Conservation (phyloP, 345 rosid species). For the Triadica sebifera region DNA sequence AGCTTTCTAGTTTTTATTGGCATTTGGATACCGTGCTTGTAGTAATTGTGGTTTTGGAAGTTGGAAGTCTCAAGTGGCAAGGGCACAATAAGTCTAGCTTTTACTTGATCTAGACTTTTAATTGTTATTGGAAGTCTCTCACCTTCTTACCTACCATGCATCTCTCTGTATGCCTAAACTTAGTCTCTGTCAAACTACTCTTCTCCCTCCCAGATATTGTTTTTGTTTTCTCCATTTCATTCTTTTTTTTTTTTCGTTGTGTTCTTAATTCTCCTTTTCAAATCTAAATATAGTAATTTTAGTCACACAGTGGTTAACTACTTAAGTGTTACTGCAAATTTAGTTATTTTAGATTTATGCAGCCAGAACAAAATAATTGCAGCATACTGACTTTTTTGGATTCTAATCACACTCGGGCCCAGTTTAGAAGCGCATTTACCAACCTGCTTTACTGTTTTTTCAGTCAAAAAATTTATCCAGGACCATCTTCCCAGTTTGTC, state of each 20-base stretch:
- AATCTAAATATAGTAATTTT: background rate
- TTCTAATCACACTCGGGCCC: too few relatives aligned
- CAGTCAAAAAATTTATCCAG: too few relatives aligned
- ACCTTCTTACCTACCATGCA: background rate
- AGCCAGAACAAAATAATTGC: too few relatives aligned
- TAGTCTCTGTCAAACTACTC: background rate
- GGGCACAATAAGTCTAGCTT: background rate
- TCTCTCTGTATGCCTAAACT: background rate
- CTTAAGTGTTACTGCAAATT: too few relatives aligned
- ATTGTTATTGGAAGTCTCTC: background rate
- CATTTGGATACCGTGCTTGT: background rate
- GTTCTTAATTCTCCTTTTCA: background rate
- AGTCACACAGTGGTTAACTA: too few relatives aligned
- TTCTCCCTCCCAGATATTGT: background rate
- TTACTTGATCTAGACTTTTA: background rate
- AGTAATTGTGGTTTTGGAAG: background rate
- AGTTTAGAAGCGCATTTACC: too few relatives aligned
- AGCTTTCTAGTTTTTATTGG: background rate
- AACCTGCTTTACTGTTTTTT: too few relatives aligned
- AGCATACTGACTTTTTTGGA: too few relatives aligned
- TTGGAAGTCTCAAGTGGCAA: background rate
- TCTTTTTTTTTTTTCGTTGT: background rate
- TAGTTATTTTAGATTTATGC: too few relatives aligned
- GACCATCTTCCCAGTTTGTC: too few relatives aligned
- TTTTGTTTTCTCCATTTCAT: background rate